A percentile compares a stretch with the other conserved stretches of the same genome.
These are phyloP conservation scores for Leccinum broughii DNA, from an alignment of 768 basidiomycete species.

Conservation along the genomic window DNA sequence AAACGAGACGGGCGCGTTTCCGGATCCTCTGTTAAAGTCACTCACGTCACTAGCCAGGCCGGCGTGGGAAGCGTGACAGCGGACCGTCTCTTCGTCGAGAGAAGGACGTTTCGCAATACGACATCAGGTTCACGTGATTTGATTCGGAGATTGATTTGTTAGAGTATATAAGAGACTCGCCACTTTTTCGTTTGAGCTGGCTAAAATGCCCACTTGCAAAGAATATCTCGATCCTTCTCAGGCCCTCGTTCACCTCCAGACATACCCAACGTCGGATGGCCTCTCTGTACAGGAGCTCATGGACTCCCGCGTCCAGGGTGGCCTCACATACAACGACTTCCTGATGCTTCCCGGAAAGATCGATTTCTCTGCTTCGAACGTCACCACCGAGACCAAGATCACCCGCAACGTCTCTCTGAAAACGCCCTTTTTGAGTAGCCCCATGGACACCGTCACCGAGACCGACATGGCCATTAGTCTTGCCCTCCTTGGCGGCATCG, in stretches of 20 bases:
- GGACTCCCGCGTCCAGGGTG: constrained; percentile 82
- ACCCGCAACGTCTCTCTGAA: constrained; percentile 91
- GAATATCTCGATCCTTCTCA: constrained; percentile 62
- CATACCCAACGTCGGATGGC: constrained; percentile 77
- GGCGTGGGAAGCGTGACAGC: too few relatives aligned
- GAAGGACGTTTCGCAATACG: too few relatives aligned
- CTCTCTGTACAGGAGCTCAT: constrained; percentile 84
- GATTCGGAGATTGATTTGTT: constrained; percentile 18
- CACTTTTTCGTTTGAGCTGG: constrained; percentile 15
- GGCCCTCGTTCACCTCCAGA: constrained; percentile 74
- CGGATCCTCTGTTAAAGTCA: too few relatives aligned
- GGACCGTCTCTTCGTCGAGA: too few relatives aligned
- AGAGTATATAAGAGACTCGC: neutral
- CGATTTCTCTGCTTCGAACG: constrained; percentile 82
- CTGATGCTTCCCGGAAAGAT: constrained; percentile 94
- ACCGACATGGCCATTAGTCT: constrained; percentile 90
- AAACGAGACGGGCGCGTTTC: too few relatives aligned
- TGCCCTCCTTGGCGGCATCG: constrained; percentile 95
- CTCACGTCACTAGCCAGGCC: too few relatives aligned
- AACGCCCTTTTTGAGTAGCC: constrained; percentile 95
- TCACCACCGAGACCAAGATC: constrained; percentile 80
- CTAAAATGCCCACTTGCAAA: constrained; percentile 38
- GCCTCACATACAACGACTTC: constrained; percentile 98
- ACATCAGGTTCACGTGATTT: neutral
- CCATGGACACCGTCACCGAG: constrained; percentile 99